Evolutionary conservation across 2,329 filamentous ascomycete genomes (phyloP).

Genomic region (Pezicula carpinea): DNA sequence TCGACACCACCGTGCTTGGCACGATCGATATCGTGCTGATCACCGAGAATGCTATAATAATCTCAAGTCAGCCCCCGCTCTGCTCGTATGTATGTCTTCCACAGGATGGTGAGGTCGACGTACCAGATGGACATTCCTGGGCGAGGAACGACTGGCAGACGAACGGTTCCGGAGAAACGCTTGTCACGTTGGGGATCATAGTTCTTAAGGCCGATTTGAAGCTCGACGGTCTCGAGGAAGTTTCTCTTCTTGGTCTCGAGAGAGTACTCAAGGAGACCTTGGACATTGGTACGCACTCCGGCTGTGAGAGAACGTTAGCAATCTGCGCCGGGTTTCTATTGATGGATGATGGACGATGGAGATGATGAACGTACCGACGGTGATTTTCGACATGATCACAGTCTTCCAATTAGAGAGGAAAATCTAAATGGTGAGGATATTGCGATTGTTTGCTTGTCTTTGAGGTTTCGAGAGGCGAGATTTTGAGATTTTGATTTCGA

Average conservation of each 20-base stretch:
- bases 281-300: slow-evolving; percentile 93
- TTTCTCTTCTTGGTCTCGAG: slow-evolving; percentile 95
- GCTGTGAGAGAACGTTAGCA: slow-evolving; percentile 50
- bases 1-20: slow-evolving; percentile 99
- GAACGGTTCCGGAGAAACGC: slow-evolving; percentile 99
- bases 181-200: slow-evolving; percentile 99
- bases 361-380: slow-evolving; percentile 52
- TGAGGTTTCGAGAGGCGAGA: background rate
- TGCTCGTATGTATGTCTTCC: slow-evolving; percentile 5
- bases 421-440: slow-evolving; percentile 72
- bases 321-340: slow-evolving; percentile 1
- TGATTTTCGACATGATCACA: slow-evolving; percentile 85
- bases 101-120: slow-evolving; percentile 24
- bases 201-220: slow-evolving; percentile 95
- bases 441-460: slow-evolving; percentile 23
- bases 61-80: slow-evolving; percentile 23
- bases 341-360: slow-evolving; percentile 1
- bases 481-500: background rate
- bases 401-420: slow-evolving; percentile 77
- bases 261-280: slow-evolving; percentile 92
- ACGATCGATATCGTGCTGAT: slow-evolving; percentile 99
- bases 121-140: slow-evolving; percentile 86
- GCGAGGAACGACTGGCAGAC: slow-evolving; percentile 85
- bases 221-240: slow-evolving; percentile 93
- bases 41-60: slow-evolving; percentile 65